Base-by-base conservation (phyloP, 495 filamentous ascomycete genomes). In the Trichoderma virens region DNA sequence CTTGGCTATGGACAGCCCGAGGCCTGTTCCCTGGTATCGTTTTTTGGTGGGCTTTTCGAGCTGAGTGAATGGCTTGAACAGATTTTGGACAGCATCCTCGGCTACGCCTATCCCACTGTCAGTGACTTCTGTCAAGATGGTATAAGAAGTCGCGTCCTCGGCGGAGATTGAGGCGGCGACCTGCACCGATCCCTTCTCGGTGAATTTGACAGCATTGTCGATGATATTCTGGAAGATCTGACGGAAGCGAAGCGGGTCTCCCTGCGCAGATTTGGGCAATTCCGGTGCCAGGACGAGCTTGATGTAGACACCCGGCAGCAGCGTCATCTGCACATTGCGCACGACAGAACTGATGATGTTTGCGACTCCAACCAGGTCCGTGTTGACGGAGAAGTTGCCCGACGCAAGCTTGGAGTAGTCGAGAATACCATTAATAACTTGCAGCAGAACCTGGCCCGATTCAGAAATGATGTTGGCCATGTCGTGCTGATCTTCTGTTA, bases 41-140 rank as follows among this genome's bases (percentile, higher is more conserved):
- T 91, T 92, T 66, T 85, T 90, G 27, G 90, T 78, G 1, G 88
- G 83, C 8, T 87, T 69, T 68, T 94, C 90, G 2, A 89, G 89
- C 74, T 94, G 90, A 5, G 87, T 85, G 66, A 94, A 94, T 0
- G 90, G 91, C 62, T 90, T 88, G 73, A 93, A 94, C 16, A 94
- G 83, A 59, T 80, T 80, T 43, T 84, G 75, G 13, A 87, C 83
- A 3, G 86, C 77, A 47, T 79, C 65, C 7, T 83, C 77, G 0
- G 87, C 82, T 60, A 94, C 86, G 20, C 90, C 90, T 8, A 89
- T 90, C 9, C 90, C 90, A 11, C 87, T 91, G 68, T 94, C 90
- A 66, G 83, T 79, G 16, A 94, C 86, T 68, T 90, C 85, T 5
- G 83, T 84, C 23, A 80, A 70, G 16, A 87, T 71, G 0, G 67